A percentile compares a stretch with the other conserved stretches of the same genome.
These are phyloP conservation scores for Penstemon newberryi DNA, from an alignment of 257 asterid species.

Conservation along the genomic window DNA sequence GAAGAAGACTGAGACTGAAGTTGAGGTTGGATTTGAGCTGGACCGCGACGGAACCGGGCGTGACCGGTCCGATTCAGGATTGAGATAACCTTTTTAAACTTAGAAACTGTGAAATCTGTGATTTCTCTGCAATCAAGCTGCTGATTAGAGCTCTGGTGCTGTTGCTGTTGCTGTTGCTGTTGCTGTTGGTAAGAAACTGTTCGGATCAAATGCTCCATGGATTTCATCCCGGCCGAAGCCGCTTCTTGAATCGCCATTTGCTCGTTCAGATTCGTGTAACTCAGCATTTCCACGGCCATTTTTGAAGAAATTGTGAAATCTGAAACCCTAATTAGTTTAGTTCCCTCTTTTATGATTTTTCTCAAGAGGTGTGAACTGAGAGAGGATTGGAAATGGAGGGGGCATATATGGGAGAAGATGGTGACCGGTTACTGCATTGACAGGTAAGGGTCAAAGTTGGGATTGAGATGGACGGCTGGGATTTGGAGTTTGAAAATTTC, in stretches of 20 bases:
- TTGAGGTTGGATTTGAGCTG: slow-evolving; percentile 43
- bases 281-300: slow-evolving; percentile 57
- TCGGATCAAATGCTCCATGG: slow-evolving; percentile 74
- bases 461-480: slow-evolving; percentile 43
- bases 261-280: slow-evolving; percentile 43
- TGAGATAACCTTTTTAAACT: slow-evolving; percentile 48
- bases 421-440: slow-evolving; percentile 46
- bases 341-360: too few relatives aligned
- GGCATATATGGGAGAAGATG: slow-evolving; percentile 36
- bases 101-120: slow-evolving; percentile 70
- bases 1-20: slow-evolving; percentile 16
- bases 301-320: background rate
- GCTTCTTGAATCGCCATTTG: slow-evolving; percentile 66
- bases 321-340: too few relatives aligned
- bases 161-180: slow-evolving; percentile 25
- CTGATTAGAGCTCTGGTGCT: slow-evolving; percentile 27
- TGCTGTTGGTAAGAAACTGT: slow-evolving; percentile 53
- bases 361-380: slow-evolving; percentile 1
- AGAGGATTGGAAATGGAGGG: slow-evolving; percentile 7
- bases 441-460: slow-evolving; percentile 39
- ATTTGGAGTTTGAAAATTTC: slow-evolving; percentile 40
- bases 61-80: slow-evolving; percentile 66
- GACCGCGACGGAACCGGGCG: slow-evolving; percentile 78
- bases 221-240: slow-evolving; percentile 65
- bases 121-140: slow-evolving; percentile 60